Evolutionary conservation across 2,329 filamentous ascomycete species (phyloP), one percentile per base, ranked within the genome.

Genomic region (Curvularia sp.): DNA sequence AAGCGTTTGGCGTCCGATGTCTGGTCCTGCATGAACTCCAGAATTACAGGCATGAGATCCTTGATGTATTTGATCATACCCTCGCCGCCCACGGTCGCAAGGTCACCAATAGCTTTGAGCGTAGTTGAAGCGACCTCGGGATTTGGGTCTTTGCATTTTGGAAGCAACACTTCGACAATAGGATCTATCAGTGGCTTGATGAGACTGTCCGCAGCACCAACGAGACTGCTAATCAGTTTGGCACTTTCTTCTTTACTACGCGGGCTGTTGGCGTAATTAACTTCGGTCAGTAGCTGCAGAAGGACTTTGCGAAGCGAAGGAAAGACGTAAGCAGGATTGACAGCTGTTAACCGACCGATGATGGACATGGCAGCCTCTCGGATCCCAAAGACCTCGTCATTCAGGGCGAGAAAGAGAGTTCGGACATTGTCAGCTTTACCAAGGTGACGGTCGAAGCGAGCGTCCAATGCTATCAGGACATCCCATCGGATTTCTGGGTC

Each of bases 161-260:
- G 95, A 2, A 99, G 81, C n/a, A 99, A 84, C 1, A 97, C 93
- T 12, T 90, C 90, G 53, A 98, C 91, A 86, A 99, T 98, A 1
- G 95, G 93, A 71, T 97, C 93, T 45, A 99, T 95, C 70, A 98
- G 98, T 3, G 95, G 94, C 75, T 94, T 94, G 74, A 99, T 96
- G 12, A 99, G 84, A 53, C 89, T 90, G 59, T 96, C 94, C 0
- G 95, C 94, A 71, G 97, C 96, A 63, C 93, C 90, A 7, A 98
- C 94, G 38, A 99, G 86, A 55, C 98, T 86, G 67, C 93, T 96
- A 62, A 99, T 89, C 3, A 99, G 82, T 73, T 93, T 93, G 9
- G 95, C 93, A 69, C 93, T 97, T 76, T 99, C 95, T 78, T 98
- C 94, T 77, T 98, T 98, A 78, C 94, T 96, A 46, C 92, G 87